Percentiles rank a stretch among this genome's conserved stretches.
These are phyloP conservation scores for Citrus mangshanensis DNA, from an alignment of 345 rosid species.

Conservation along the genomic window DNA sequence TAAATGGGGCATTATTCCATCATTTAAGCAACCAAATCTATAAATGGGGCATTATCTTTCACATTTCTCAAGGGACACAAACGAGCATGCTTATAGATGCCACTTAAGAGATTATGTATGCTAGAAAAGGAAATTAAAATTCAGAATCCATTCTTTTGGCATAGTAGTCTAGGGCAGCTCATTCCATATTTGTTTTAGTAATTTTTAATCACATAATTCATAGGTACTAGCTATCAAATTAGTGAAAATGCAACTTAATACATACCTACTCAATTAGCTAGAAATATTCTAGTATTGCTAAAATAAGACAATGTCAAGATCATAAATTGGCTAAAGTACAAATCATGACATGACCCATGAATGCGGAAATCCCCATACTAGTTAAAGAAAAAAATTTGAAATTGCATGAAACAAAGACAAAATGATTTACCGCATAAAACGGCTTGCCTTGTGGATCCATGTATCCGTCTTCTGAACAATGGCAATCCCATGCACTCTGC, in stretches of 20 bases:
- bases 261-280: neutral
- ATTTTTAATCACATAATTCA: neutral
- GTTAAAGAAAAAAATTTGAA: neutral
- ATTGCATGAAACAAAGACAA: slow-evolving; percentile 7
- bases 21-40: neutral
- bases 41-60: neutral
- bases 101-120: neutral
- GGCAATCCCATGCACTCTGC: slow-evolving; percentile 94
- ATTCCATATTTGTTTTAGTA: neutral
- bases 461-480: slow-evolving; percentile 70
- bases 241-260: neutral
- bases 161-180: neutral
- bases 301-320: neutral
- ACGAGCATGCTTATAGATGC: neutral
- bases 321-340: neutral
- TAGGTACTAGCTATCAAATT: neutral
- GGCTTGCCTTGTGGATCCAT: slow-evolving; percentile 81
- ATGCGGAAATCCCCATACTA: neutral
- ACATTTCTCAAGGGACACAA: neutral
- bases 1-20: neutral
- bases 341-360: neutral
- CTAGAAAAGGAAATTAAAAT: neutral
- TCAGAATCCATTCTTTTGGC: neutral
- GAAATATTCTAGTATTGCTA: neutral
- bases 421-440: slow-evolving; percentile 15